These are phyloP conservation scores for Reutealis trisperma DNA, from an alignment of 345 rosid species.

Conservation along the genomic window DNA sequence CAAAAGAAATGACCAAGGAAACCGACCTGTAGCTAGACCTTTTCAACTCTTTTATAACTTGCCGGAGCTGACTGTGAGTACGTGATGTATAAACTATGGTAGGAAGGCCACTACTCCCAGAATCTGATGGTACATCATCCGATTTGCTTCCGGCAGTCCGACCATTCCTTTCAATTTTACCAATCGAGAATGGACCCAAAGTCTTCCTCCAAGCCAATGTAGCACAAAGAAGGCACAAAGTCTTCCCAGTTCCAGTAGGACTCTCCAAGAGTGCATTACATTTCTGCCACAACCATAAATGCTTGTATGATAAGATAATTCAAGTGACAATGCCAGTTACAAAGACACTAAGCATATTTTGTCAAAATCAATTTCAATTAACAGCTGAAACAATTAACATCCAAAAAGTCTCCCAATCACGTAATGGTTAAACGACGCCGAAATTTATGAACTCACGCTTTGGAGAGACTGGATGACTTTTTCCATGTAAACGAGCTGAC, in stretches of 20 bases:
- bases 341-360: background rate
- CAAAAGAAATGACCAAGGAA: conserved; percentile 5
- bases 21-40: conserved; percentile 84
- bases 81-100: conserved; percentile 86
- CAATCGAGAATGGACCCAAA: conserved; percentile 69
- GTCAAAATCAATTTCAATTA: background rate
- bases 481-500: conserved; percentile 93
- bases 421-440: background rate
- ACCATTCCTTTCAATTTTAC: conserved; percentile 41
- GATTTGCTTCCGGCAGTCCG: conserved; percentile 32
- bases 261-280: conserved; percentile 95
- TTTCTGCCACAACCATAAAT: conserved; percentile 45
- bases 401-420: background rate
- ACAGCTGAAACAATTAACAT: background rate
- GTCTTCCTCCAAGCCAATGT: conserved; percentile 98
- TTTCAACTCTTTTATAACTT: conserved; percentile 84
- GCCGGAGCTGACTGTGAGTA: conserved; percentile 96
- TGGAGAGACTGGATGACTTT: conserved; percentile 86
- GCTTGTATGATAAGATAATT: background rate
- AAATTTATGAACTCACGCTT: conserved; percentile 44
- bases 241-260: conserved; percentile 98
- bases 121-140: conserved; percentile 21
- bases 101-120: conserved; percentile 47
- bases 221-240: conserved; percentile 92
- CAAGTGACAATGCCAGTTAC: background rate